phyloP scores from a whole-genome alignment of 2,329 filamentous ascomycete genomes.

The Cercospora zeina region DNA sequence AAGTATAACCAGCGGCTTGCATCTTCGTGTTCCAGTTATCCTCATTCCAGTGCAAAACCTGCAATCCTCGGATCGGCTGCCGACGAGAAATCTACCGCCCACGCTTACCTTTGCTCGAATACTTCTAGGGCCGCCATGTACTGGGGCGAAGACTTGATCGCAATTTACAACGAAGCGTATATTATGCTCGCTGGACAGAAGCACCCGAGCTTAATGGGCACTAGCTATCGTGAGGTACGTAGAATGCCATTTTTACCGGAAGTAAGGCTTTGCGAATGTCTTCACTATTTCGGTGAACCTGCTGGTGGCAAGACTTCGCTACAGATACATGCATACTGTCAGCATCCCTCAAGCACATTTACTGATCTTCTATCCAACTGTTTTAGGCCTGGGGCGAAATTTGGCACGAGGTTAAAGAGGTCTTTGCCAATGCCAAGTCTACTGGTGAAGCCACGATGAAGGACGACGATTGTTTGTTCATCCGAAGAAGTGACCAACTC shows the following conservation, averaged over 20 bases:
- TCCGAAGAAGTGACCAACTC: slow-evolving; percentile 66
- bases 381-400: slow-evolving; percentile 67
- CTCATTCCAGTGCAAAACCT: too few species aligned
- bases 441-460: slow-evolving; percentile 81
- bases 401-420: slow-evolving; percentile 68
- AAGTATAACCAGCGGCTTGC: background rate
- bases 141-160: slow-evolving; percentile 55
- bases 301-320: background rate
- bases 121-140: slow-evolving; percentile 35
- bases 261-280: slow-evolving; percentile 28
- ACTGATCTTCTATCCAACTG: slow-evolving; percentile 34
- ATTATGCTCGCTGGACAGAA: slow-evolving; percentile 71
- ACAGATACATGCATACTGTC: background rate
- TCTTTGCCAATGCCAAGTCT: slow-evolving; percentile 66
- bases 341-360: background rate
- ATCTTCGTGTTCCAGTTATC: background rate
- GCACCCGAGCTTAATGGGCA: slow-evolving; percentile 74
- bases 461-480: slow-evolving; percentile 75
- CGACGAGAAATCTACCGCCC: background rate
- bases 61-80: too few species aligned
- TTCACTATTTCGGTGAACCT: background rate
- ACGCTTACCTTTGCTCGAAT: background rate
- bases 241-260: background rate
- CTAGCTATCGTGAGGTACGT: slow-evolving; percentile 55
- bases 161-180: slow-evolving; percentile 73